Conservation (phyloP, 2,329 filamentous ascomycete species). For the Ophiostoma perfectum region DNA sequence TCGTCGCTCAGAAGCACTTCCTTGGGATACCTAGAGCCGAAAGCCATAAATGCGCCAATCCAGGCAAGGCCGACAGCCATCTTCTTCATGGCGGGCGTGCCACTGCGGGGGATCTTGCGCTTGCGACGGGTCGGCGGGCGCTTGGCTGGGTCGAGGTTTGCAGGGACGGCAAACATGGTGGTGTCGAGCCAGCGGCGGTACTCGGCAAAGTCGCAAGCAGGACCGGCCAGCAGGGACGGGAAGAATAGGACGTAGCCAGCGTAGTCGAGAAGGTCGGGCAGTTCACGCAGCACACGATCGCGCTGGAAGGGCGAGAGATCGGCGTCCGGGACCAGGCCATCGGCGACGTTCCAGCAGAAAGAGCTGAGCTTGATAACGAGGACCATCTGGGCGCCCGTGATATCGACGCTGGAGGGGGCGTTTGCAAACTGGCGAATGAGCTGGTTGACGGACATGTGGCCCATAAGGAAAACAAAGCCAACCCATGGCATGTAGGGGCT, state of each 20-base stretch:
- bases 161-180: constrained; percentile 84
- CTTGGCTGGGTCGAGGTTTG: constrained; percentile 75
- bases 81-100: constrained; percentile 76
- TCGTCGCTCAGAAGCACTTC: constrained; percentile 51
- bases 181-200: constrained; percentile 91
- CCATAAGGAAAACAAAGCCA: constrained; percentile 89
- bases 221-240: constrained; percentile 80
- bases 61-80: constrained; percentile 66
- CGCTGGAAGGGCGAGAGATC: constrained; percentile 84
- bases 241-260: constrained; percentile 93
- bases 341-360: constrained; percentile 97
- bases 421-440: constrained; percentile 70
- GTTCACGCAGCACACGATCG: constrained; percentile 66
- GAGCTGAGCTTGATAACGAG: constrained; percentile 94
- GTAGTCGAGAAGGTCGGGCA: constrained; percentile 76
- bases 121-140: constrained; percentile 81
- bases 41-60: constrained; percentile 71
- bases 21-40: constrained; percentile 45
- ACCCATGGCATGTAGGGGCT: constrained; percentile 98
- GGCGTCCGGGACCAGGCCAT: constrained; percentile 72
- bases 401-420: constrained; percentile 66
- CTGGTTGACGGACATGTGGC: constrained; percentile 88
- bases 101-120: constrained; percentile 87
- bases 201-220: constrained; percentile 90
- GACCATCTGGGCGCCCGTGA: constrained; percentile 97